Base-by-base conservation (phyloP, 176 grass and related monocot species). In the Thinopyrum elongatum region DNA sequence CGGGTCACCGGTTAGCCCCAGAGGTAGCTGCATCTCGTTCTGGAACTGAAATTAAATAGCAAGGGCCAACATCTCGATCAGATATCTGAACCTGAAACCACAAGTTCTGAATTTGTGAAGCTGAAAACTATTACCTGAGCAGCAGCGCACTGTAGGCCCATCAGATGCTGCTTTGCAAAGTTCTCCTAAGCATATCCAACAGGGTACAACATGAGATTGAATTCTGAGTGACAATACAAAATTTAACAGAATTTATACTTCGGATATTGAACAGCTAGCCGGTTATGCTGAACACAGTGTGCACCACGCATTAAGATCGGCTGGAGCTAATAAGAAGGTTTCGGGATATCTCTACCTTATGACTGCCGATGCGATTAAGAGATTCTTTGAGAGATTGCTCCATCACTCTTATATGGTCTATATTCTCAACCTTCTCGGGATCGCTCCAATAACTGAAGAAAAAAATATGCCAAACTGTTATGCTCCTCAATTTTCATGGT, bases 311-410 rank as follows among this genome's bases (percentile, higher is more conserved):
- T 47, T 66, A 61, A 68, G 38, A 84, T 47, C 19, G 34, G 35
- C 15, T 13, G 10, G 62, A 81, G 47, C 80, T 34, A 83, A 29
- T 59, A 4, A 67, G 17, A 74, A 81, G 78, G 34, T 30, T 42
- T 68, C 46, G 1, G 28, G 10, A 61, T 29, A 30, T 34, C 21
- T 58, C 4, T 90, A 95, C 90, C 88, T 95, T 95, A 68, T 95
- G 84, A 21, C 70, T 71, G 8, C 62, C 88, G 44, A 95, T 91
- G 25, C 58, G 88, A 77, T 78, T 75, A 72, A 95, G 83, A 76
- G 88, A 92, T 82, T 92, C 88, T 35, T 82, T 88, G 22, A 95
- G 90, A 76, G 93, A 92, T 87, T 92, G 90, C 76, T 95, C 93
- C 93, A 95, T 92, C 53, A 80, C 90, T 88, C 86, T 87, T 65